Evolutionary conservation across 2,329 filamentous ascomycete species (phyloP).

Genomic region (Lecanicillium sp.): DNA sequence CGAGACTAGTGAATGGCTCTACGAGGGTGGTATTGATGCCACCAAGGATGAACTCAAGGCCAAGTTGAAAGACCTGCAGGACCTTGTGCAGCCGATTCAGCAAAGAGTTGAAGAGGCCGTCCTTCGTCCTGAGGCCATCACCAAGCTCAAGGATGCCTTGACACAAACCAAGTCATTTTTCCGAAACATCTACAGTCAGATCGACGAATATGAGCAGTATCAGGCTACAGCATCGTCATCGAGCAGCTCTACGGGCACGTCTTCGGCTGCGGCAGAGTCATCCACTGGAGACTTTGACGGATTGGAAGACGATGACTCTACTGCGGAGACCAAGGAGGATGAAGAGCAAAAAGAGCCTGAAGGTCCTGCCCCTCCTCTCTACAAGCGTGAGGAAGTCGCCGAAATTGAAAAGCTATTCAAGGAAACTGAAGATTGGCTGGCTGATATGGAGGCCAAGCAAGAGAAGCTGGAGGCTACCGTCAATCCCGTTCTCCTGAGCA

Average conservation of each 20-base stretch:
- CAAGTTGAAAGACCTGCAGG: conserved; percentile 68
- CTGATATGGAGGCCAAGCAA: conserved; percentile 62
- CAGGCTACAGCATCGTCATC: conserved; percentile 45
- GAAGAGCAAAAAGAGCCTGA: conserved; percentile 30
- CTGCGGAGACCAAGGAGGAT: conserved; percentile 31
- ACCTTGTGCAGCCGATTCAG: conserved; percentile 69
- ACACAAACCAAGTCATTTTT: conserved; percentile 64
- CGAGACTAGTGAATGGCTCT: conserved; percentile 80
- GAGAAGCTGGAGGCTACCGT: conserved; percentile 60
- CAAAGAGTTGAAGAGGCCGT: conserved; percentile 64
- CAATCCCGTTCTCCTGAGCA: conserved; percentile 64
- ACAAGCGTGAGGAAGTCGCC: conserved; percentile 64
- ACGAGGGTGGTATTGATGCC: conserved; percentile 73
- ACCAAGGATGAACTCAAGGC: conserved; percentile 64
- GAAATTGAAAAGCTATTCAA: conserved; percentile 54
- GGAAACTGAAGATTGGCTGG: conserved; percentile 64
- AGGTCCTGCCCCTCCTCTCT: conserved; percentile 55
- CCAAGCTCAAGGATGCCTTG: conserved; percentile 60
- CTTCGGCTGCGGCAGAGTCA: conserved; percentile 31
- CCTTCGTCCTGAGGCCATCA: conserved; percentile 62
- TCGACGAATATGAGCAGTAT: conserved; percentile 58
- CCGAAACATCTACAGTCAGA: conserved; percentile 59
- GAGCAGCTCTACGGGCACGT: conserved; percentile 12
- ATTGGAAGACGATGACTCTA: conserved; percentile 62
- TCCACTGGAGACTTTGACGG: conserved; percentile 55